Base-by-base conservation (phyloP, 495 filamentous ascomycete species). In the Aspergillus homomorphus region DNA sequence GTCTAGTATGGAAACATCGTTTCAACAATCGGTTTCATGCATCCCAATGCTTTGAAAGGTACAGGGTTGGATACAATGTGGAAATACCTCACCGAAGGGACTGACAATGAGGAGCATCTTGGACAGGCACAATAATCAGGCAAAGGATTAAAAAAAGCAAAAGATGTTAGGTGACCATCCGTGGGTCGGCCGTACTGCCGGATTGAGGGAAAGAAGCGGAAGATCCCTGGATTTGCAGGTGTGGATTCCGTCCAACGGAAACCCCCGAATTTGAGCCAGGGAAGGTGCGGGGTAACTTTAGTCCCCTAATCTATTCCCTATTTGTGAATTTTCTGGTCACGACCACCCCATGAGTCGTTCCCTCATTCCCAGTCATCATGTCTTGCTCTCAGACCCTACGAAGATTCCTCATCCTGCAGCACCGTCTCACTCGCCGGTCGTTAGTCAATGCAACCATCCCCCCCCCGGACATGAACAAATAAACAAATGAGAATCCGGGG, bases 401-500 rank as follows among this genome's bases (percentile, higher is more conserved):
- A 38, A 38, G 15, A 10, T 38, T 38, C 33, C 15, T 5, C 33
- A 12, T 12, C 33, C 8, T 38, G 6, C 33, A 38, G 2, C 33
- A 38, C 33, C 33, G 33, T 38, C 8, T 38, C 33, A 38, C 33
- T 38, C 33, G 33, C 33, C 2, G 15, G 33, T 46, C 45, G 53
- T 56, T 56, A 10, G 51, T 44, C 45, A 18, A 55, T 10, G 30
- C 41, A 23, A 19, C 22, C 20, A 23, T 19, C 50, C 20, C 60
- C 44, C 45, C 46, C n/a, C n/a, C n/a, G n/a, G n/a, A n/a, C n/a
- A n/a, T n/a, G n/a, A n/a, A 58, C 45, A 38, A 21, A 23, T 45
- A 56, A 58, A 45, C 60, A 61, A 62, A 66, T 66, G 64, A 63
- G 64, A 60, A 62, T 66, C 61, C 61, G 64, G 64, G 64, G 64